A percentile compares a stretch with the other conserved stretches of the same genome.
Evolutionary conservation across 306 rosid genomes (phyloP).

Genomic region (Delonix regia): DNA sequence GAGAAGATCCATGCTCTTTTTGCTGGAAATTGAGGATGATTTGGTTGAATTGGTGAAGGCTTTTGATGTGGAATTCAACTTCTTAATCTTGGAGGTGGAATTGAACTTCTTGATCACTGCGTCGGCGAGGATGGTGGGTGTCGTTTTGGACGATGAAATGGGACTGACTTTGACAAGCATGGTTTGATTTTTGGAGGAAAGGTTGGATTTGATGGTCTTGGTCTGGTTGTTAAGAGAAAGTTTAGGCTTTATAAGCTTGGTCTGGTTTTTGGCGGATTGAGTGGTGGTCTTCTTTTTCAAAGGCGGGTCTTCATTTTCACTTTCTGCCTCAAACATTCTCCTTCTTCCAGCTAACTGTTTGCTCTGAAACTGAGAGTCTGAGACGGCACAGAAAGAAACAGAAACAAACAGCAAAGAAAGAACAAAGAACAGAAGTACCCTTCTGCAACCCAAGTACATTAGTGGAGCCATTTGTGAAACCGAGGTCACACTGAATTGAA

Average conservation of each 20-base stretch:
- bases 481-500: not conserved
- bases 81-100: slow-evolving; percentile 58
- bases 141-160: slow-evolving; percentile 34
- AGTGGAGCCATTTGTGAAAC: slow-evolving; percentile 68
- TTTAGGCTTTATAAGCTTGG: slow-evolving; percentile 42
- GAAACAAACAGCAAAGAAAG: slow-evolving; percentile 38
- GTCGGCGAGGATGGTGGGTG: slow-evolving; percentile 23
- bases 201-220: slow-evolving; percentile 27
- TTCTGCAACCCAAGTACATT: slow-evolving; percentile 38
- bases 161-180: slow-evolving; percentile 38
- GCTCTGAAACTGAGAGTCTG: slow-evolving; percentile 44
- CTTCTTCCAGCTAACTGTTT: slow-evolving; percentile 43
- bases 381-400: slow-evolving; percentile 37
- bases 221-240: slow-evolving; percentile 48
- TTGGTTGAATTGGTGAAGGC: slow-evolving; percentile 47
- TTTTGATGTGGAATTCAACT: slow-evolving; percentile 64
- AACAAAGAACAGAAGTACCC: slow-evolving; percentile 49
- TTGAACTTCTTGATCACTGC: slow-evolving; percentile 56
- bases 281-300: slow-evolving; percentile 48
- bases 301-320: slow-evolving; percentile 36
- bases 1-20: slow-evolving; percentile 55
- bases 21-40: slow-evolving; percentile 39
- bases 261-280: slow-evolving; percentile 56
- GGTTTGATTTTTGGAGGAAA: slow-evolving; percentile 64
- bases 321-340: slow-evolving; percentile 45